Base-by-base conservation (phyloP, 2,329 filamentous ascomycete species). In the Aspergillus transmontanensis region DNA sequence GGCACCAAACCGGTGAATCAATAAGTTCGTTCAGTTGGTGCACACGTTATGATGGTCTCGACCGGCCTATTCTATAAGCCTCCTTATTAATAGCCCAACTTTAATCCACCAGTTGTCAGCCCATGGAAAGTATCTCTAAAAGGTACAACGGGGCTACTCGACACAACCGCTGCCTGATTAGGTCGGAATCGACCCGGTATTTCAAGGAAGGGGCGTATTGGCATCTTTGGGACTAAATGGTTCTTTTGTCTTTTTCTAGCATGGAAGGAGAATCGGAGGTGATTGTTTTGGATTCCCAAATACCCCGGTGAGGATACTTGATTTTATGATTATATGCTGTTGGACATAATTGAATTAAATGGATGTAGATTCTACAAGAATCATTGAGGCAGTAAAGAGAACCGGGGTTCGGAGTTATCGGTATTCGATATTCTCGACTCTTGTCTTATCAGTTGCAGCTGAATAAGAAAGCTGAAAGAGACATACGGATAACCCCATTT, bases 221-320 rank as follows among this genome's bases (percentile, higher is more conserved):
- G 51, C 11, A 41, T 55, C 7, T 26, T 55, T 6, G 30, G 51
- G 14, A 34, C 21, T 36, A 50, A 30, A 50, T 50, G 46, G n/a
- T 32, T 34, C 28, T 6, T 39, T 32, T 51, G 16, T 11, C 36
- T 26, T 23, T 54, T 55, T n/a, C 36, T 32, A 60, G 36, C 58
- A 60, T 53, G 55, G 34, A 58, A 36, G 60, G 41, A 57, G 53
- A 41, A 55, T 54, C 26, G 43, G 36, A 43, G 58, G 58, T 26
- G 34, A 46, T 57, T 59, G 57, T 59, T 51, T 34, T 59, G 32
- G 12, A 51, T 58, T 39, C 21, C n/a, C 28, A 51, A 56, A 59
- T 62, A 59, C 56, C 59, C 59, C 45, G 62, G 59, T 46, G 58
- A 57, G 58, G 53, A 57, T 4, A 36, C 60, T 59, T 41, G 58